phyloP scores from a whole-genome alignment of 305 asterid genomes.

The Euphrasia arctica region DNA sequence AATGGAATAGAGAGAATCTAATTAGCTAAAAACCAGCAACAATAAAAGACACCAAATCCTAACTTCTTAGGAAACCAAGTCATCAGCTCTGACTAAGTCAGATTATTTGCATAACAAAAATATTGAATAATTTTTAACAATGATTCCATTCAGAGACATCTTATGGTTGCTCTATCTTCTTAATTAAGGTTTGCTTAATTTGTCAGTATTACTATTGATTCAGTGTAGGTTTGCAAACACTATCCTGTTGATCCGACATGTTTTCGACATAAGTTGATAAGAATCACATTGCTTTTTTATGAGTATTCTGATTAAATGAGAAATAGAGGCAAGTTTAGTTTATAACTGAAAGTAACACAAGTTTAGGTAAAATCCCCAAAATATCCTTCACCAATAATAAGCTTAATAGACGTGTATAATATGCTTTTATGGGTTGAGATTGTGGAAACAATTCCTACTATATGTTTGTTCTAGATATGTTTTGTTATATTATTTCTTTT shows the following conservation, averaged over 20 bases:
- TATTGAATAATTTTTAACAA: too few species aligned
- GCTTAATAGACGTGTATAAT: neutral
- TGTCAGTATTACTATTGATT: constrained; percentile 1
- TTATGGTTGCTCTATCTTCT: constrained; percentile 17
- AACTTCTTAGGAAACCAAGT: too few species aligned
- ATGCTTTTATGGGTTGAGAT: neutral
- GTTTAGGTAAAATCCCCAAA: neutral
- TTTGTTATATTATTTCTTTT: constrained; percentile 6
- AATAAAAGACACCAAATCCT: too few species aligned
- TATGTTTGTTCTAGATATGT: neutral
- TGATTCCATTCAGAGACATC: constrained; percentile 1
- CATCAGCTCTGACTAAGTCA: too few species aligned
- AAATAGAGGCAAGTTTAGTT: constrained; percentile 4
- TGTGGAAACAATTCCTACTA: neutral
- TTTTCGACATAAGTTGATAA: constrained; percentile 16
- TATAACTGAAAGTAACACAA: neutral
- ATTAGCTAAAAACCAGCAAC: too few species aligned
- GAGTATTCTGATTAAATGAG: neutral
- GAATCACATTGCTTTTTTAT: constrained; percentile 6
- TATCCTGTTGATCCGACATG: constrained; percentile 18
- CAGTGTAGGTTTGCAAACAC: constrained; percentile 16
- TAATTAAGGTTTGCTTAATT: neutral
- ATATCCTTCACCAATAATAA: constrained; percentile 4
- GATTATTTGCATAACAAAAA: too few species aligned
- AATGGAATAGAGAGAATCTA: too few species aligned